Evolutionary conservation across 1,284 basidiomycete species (phyloP).

Genomic region (Xerocomus nothofagi): DNA sequence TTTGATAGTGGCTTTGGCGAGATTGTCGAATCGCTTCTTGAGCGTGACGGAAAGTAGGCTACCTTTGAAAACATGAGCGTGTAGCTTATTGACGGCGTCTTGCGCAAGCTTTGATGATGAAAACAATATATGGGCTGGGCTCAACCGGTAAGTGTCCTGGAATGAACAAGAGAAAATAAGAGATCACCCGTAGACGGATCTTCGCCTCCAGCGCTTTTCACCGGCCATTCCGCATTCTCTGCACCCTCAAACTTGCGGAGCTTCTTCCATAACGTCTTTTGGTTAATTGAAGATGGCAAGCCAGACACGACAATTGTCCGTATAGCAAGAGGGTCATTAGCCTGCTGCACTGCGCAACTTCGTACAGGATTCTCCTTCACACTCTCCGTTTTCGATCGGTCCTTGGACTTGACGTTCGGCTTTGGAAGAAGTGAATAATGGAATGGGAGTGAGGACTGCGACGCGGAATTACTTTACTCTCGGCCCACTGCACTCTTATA

Average conservation of each 20-base stretch:
- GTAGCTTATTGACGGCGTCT: constrained; percentile 79
- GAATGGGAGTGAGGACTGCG: background rate
- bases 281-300: constrained; percentile 66
- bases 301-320: constrained; percentile 81
- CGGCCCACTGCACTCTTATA: constrained; percentile 80
- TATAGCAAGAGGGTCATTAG: constrained; percentile 74
- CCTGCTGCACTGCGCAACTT: constrained; percentile 36
- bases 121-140: constrained; percentile 76
- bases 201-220: constrained; percentile 47
- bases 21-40: constrained; percentile 82
- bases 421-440: constrained; percentile 16
- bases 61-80: constrained; percentile 94
- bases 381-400: constrained; percentile 20
- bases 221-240: constrained; percentile 71
- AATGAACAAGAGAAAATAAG: constrained; percentile 3
- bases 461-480: constrained; percentile 57
- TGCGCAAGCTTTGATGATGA: constrained; percentile 69
- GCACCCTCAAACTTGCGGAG: constrained; percentile 76
- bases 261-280: constrained; percentile 86
- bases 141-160: constrained; percentile 24
- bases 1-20: constrained; percentile 50
- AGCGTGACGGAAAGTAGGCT: constrained; percentile 83
- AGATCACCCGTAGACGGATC: constrained; percentile 39
- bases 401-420: constrained; percentile 44
- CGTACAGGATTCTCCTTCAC: constrained; percentile 34